Percentiles rank a stretch among this genome's conserved stretches.
Evolutionary conservation across 108 stramenopile species (phyloP).

Genomic region (Stephanodiscus triporus): DNA sequence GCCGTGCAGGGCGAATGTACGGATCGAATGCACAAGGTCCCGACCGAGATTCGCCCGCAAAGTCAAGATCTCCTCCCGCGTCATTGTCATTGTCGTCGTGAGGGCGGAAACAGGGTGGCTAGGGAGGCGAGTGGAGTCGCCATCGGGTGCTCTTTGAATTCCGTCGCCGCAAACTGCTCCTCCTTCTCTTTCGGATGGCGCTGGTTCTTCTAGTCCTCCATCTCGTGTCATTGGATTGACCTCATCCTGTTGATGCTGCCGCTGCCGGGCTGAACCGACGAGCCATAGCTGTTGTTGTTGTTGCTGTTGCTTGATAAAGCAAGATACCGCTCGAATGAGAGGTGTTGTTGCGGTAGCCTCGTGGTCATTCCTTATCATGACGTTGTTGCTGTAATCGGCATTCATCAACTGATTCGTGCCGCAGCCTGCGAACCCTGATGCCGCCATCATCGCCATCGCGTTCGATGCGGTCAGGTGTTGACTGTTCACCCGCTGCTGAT

Average conservation of each 20-base stretch:
- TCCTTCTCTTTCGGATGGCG: not conserved
- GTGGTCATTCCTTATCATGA: not conserved
- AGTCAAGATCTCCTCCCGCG: not conserved
- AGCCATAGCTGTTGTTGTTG: conserved; percentile 4
- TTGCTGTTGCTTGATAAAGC: not conserved
- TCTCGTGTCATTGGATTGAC: not conserved
- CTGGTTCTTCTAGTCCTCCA: not conserved
- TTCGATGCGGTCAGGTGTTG: not conserved
- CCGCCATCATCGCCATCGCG: not conserved
- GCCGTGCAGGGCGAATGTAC: conserved; percentile 9
- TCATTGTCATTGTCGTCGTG: not conserved
- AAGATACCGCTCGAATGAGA: not conserved
- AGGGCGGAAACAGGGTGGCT: not conserved
- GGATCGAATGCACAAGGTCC: conserved; percentile 4
- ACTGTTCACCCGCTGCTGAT: not conserved
- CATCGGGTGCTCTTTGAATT: not conserved
- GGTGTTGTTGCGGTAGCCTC: not conserved
- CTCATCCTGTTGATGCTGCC: not conserved
- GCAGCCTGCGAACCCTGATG: not conserved
- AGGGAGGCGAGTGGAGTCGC: not conserved
- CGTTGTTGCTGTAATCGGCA: not conserved
- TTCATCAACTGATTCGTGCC: not conserved
- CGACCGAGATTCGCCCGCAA: conserved; percentile 1
- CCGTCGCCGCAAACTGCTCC: no score
- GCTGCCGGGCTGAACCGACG: not conserved